These are phyloP conservation scores for Apiospora arundinis DNA, from an alignment of 2,329 filamentous ascomycete species.

Conservation along the genomic window DNA sequence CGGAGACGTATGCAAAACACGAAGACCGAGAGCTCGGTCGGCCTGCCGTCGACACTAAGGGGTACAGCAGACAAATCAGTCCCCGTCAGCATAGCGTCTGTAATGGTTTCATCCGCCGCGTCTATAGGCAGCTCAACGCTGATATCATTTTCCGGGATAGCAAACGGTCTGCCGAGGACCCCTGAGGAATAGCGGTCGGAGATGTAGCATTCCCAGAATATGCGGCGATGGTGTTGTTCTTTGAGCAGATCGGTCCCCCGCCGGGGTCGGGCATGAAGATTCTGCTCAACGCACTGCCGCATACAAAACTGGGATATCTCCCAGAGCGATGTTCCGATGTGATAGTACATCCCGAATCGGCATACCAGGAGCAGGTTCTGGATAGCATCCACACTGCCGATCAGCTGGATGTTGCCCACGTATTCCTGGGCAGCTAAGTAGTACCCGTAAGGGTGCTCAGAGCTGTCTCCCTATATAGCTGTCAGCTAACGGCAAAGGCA, in stretches of 20 bases:
- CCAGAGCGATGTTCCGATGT: conserved; percentile 49
- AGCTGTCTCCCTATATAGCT: neutral
- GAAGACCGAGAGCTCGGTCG: conserved; percentile 46
- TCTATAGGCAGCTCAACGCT: conserved; percentile 43
- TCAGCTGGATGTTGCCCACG: conserved; percentile 38
- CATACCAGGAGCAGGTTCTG: conserved; percentile 48
- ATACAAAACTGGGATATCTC: conserved; percentile 48
- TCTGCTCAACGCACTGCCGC: conserved; percentile 47
- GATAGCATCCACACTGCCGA: conserved; percentile 42
- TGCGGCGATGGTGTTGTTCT: conserved; percentile 45
- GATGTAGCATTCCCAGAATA: conserved; percentile 54
- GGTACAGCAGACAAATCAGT: conserved; percentile 21
- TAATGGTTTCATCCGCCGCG: conserved; percentile 41
- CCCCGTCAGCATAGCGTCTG: conserved; percentile 24
- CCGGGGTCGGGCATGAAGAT: conserved; percentile 37
- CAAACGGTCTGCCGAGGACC: conserved; percentile 48
- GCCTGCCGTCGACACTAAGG: conserved; percentile 24
- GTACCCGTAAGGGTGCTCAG: conserved; percentile 47
- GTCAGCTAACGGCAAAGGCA: neutral
- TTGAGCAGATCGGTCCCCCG: conserved; percentile 32
- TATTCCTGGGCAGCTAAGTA: conserved; percentile 45
- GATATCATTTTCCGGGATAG: conserved; percentile 48
- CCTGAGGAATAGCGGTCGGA: conserved; percentile 51
- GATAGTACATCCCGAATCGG: conserved; percentile 50
- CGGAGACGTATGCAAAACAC: conserved; percentile 46